phyloP scores from a whole-genome alignment of 345 rosid species.

The Lumnitzera littorea region DNA sequence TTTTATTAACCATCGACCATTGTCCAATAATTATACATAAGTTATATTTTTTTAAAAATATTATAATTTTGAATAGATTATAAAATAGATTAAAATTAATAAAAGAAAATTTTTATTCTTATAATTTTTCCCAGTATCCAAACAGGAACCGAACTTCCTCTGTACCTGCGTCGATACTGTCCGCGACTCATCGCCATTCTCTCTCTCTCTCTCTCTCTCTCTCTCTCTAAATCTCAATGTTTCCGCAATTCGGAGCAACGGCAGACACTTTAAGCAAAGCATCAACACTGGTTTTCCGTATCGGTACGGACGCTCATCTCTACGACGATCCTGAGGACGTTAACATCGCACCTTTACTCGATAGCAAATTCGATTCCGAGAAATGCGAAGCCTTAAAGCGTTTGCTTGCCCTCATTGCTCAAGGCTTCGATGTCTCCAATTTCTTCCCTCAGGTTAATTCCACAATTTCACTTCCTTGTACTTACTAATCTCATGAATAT shows the following conservation, averaged over 20 bases:
- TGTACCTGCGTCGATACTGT: background rate
- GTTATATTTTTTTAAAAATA: no score
- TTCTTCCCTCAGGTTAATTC: conserved; percentile 83
- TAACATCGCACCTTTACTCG: conserved; percentile 72
- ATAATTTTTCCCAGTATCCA: no score
- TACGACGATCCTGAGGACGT: conserved; percentile 97
- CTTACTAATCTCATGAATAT: no score
- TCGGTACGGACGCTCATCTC: conserved; percentile 95
- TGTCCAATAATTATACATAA: no score
- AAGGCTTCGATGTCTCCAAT: conserved; percentile 94
- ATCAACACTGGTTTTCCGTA: conserved; percentile 72
- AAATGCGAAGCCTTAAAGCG: conserved; percentile 96
- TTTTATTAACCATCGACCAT: no score
- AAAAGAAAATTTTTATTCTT: no score
- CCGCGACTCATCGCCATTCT: background rate
- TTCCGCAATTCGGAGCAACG: conserved; percentile 73
- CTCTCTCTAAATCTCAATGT: conserved; percentile 22
- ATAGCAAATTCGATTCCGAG: conserved; percentile 91
- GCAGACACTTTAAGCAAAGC: conserved; percentile 88
- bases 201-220: no score
- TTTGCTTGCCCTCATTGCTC: conserved; percentile 86
- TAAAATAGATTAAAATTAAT: no score
- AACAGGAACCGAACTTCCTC: background rate
- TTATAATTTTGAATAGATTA: no score
- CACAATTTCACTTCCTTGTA: background rate